Percentiles rank a stretch among this genome's conserved stretches.
These are phyloP conservation scores for Amaranthus tricolor DNA, from an alignment of 179 eudicot species.

Conservation along the genomic window DNA sequence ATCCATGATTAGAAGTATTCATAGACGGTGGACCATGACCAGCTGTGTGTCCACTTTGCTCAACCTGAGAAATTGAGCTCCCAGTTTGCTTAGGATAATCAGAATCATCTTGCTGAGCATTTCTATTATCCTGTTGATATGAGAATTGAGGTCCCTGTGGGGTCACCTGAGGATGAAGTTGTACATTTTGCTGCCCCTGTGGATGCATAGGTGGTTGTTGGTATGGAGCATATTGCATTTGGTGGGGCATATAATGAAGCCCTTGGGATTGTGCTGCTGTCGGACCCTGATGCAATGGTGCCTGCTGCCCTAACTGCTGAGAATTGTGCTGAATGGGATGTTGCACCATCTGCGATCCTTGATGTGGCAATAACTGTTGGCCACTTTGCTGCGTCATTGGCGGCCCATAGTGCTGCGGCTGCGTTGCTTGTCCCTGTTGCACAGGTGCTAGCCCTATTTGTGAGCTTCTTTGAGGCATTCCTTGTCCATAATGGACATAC, in stretches of 20 bases:
- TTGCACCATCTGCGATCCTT: slow-evolving; percentile 31
- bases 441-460: slow-evolving; percentile 25
- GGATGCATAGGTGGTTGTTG: slow-evolving; percentile 47
- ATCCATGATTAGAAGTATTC: slow-evolving; percentile 36
- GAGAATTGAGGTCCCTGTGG: slow-evolving; percentile 57
- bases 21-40: slow-evolving; percentile 42
- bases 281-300: slow-evolving; percentile 43
- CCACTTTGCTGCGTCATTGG: slow-evolving; percentile 31
- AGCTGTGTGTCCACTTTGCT: slow-evolving; percentile 40
- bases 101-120: slow-evolving; percentile 50
- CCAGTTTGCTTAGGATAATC: slow-evolving; percentile 48
- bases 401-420: slow-evolving; percentile 28
- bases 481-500: slow-evolving; percentile 33
- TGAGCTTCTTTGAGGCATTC: slow-evolving; percentile 30
- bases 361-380: slow-evolving; percentile 29
- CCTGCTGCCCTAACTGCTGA: slow-evolving; percentile 33
- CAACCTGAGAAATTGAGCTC: slow-evolving; percentile 42
- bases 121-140: slow-evolving; percentile 46
- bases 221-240: slow-evolving; percentile 53
- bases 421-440: slow-evolving; percentile 26
- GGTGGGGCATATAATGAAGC: slow-evolving; percentile 51
- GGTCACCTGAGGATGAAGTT: slow-evolving; percentile 45
- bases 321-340: slow-evolving; percentile 37
- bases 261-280: slow-evolving; percentile 52
- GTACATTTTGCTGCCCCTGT: slow-evolving; percentile 53